Evolutionary conservation across 116 monocot species (phyloP).

Genomic region (Papilionanthe hybrid): DNA sequence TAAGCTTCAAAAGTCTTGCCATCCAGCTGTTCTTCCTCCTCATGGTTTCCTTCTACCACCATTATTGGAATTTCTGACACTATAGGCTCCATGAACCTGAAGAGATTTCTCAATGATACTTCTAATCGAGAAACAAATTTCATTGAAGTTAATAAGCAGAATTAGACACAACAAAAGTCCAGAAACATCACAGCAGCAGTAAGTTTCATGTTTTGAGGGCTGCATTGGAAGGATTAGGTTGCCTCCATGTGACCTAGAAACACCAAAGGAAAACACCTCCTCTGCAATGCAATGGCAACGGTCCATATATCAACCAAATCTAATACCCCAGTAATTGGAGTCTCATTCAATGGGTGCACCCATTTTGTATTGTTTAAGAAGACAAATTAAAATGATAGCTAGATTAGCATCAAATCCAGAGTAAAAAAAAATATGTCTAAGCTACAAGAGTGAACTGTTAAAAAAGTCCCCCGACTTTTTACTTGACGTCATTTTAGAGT

Average conservation of each 20-base stretch:
- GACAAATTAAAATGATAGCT: neutral
- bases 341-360: neutral
- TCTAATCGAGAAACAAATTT: neutral
- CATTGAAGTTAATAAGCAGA: neutral
- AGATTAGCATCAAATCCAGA: neutral
- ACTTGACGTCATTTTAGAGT: no score
- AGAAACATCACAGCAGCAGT: neutral
- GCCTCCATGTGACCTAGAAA: neutral
- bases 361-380: neutral
- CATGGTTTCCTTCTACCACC: slow-evolving; percentile 95
- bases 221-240: neutral
- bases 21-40: slow-evolving; percentile 63
- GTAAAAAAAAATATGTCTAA: neutral
- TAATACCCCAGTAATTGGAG: neutral
- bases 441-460: neutral
- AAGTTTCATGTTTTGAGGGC: neutral
- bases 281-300: neutral
- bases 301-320: neutral
- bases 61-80: slow-evolving; percentile 72
- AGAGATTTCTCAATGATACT: neutral
- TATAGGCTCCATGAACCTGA: slow-evolving; percentile 81
- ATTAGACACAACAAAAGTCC: slow-evolving; percentile 2
- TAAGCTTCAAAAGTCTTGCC: slow-evolving; percentile 64
- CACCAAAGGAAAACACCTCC: neutral
- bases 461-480: no score